These are phyloP conservation scores for Plasmodium billcollinsi DNA, from an alignment of 169 alveolate species.

Conservation along the genomic window DNA sequence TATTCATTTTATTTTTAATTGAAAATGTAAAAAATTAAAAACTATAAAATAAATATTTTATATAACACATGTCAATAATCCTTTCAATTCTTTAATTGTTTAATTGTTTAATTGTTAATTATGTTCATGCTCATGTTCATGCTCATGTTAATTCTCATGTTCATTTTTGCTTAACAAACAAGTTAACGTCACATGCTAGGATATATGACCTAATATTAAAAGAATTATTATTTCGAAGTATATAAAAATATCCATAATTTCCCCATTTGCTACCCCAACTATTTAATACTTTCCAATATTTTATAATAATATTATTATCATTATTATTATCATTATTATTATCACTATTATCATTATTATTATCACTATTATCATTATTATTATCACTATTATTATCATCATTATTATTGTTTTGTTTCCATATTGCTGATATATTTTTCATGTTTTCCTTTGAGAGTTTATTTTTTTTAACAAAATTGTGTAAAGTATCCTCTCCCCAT, in stretches of 20 bases:
- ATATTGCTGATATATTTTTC: not conserved
- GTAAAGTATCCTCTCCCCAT: slow-evolving; percentile 68
- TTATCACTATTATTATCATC: too few species aligned
- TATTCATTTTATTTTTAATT: too few species aligned
- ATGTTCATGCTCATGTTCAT: too few species aligned
- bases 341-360: too few species aligned
- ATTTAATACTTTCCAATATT: slow-evolving; percentile 68
- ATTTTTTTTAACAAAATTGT: slow-evolving; percentile 33
- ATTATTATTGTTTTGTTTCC: not conserved
- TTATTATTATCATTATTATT: not conserved
- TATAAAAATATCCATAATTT: slow-evolving; percentile 56
- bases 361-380: too few species aligned
- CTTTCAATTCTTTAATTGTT: too few species aligned
- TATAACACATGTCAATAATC: too few species aligned
- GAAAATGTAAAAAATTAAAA: too few species aligned
- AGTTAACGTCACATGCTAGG: slow-evolving; percentile 64
- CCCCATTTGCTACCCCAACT: slow-evolving; percentile 77
- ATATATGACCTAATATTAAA: slow-evolving; percentile 54
- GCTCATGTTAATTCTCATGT: too few species aligned
- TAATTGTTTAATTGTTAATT: too few species aligned
- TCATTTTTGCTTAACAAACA: slow-evolving; percentile 4
- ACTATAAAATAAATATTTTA: too few species aligned
- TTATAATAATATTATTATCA: slow-evolving; percentile 16
- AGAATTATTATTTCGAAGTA: slow-evolving; percentile 43
- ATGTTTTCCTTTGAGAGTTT: not conserved